Evolutionary conservation across 202 grass and related monocot genomes (phyloP), one percentile per base, ranked within the genome.

Genomic region (Carex arenaria): DNA sequence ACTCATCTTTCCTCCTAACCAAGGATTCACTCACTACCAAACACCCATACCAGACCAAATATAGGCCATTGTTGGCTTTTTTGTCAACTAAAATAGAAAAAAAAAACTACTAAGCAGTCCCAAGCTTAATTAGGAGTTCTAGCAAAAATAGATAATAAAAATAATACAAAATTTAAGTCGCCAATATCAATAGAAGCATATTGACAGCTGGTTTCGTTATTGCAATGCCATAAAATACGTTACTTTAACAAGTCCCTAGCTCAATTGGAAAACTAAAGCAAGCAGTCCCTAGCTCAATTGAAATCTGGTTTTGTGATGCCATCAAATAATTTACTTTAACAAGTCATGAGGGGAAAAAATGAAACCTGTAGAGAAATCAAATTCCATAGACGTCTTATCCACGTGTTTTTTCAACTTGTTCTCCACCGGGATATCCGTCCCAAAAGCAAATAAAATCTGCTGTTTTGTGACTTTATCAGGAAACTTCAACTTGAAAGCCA

Each of bases 301-400:
- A n/a, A 62, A 62, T 62, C 60, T 62, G 60, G 8, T 62, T 10
- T 59, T 59, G 56, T 4, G 17, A 61, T 61, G 57, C 15, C 57
- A 61, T n/a, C 18, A 56, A 61, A 19, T 61, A 22, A 19, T 61
- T 8, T 49, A 49, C 15, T 10, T 23, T 10, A 62, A 62, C n/a
- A 23, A 22, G 8, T 26, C 20, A 32, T 11, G 14, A 17, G 8
- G 36, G 11, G 7, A 79, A 64, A 38, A 13, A 55, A 68, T 76
- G 84, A 57, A 18, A 94, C 92, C 94, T 86, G 92, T 91, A 70
- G 92, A 93, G 92, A 97, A 97, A 86, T 97, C 94, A 34, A 97
- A 97, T 14, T 70, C 49, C 38, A 97, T 80, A 34, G 94, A 87
- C 5, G 83, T 94, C 87, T 90, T 97, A 80, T 86, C 90, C 64